Percentiles rank a stretch among this genome's conserved stretches.
Evolutionary conservation across 2,329 filamentous ascomycete genomes (phyloP).

Genomic region (Talaromyces islandicus): DNA sequence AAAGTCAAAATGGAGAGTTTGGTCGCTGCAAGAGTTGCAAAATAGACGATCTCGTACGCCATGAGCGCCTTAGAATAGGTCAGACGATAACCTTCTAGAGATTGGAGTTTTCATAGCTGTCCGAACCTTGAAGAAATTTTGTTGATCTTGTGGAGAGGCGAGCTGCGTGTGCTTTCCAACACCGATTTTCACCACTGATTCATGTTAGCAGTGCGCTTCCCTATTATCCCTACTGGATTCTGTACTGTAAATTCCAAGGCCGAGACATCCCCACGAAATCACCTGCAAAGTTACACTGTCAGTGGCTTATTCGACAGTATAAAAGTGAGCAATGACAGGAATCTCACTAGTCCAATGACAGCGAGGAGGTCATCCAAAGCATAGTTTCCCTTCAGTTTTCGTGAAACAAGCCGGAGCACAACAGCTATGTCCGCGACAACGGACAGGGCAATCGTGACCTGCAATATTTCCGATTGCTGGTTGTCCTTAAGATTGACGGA

Average conservation of each 20-base stretch:
- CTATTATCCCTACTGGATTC: not conserved
- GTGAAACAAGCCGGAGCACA: constrained; percentile 19
- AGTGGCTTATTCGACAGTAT: not conserved
- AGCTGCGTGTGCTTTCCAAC: not conserved
- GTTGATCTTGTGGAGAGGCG: not conserved
- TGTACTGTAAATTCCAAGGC: not conserved
- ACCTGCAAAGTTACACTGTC: not conserved
- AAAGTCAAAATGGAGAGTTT: constrained; percentile 25
- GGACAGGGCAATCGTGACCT: constrained; percentile 1
- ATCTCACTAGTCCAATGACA: constrained; percentile 17
- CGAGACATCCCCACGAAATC: not conserved
- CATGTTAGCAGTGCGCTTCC: not conserved
- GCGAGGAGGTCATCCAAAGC: constrained; percentile 25
- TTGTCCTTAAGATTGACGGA: constrained; percentile 2
- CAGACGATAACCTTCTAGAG: not conserved
- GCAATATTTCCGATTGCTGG: constrained; percentile 1
- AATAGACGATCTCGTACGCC: constrained; percentile 24
- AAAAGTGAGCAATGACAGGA: not conserved
- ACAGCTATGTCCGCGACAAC: constrained; percentile 14
- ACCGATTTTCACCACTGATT: not conserved
- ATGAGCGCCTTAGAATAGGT: constrained; percentile 5
- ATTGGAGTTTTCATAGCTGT: not conserved
- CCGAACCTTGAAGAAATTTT: not conserved
- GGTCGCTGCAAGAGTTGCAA: constrained; percentile 17
- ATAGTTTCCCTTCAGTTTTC: constrained; percentile 18